phyloP scores from a whole-genome alignment of 2,329 filamentous ascomycete genomes.

The Daldinia sp. region DNA sequence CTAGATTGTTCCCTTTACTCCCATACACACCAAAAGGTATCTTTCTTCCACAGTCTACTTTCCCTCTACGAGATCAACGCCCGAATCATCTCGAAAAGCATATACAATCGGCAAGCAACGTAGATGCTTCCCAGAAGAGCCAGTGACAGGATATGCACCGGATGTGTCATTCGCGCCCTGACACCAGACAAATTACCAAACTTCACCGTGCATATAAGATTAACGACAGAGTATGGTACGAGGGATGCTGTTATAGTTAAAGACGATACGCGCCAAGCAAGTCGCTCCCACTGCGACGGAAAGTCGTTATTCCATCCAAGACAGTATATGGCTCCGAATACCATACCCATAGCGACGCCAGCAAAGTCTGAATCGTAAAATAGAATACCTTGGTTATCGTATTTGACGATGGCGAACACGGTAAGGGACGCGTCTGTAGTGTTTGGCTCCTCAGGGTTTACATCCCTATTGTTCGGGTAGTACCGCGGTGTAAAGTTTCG shows the following conservation, averaged over 20 bases:
- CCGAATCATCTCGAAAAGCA: slow-evolving; percentile 1
- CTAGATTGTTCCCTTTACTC: no score
- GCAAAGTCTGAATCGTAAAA: background rate
- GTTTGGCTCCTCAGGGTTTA: background rate
- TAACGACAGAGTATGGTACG: background rate
- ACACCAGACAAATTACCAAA: background rate
- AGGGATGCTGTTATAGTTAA: background rate
- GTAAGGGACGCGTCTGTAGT: background rate
- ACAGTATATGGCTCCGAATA: slow-evolving; percentile 1
- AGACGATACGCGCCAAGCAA: background rate
- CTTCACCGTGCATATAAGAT: background rate
- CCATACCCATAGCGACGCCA: background rate
- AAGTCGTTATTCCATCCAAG: background rate
- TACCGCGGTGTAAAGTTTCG: background rate
- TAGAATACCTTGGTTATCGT: background rate
- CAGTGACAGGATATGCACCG: background rate
- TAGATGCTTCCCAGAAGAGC: background rate
- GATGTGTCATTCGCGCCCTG: background rate
- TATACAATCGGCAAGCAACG: background rate
- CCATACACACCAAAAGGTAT: no score
- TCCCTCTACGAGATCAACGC: no score
- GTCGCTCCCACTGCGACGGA: background rate
- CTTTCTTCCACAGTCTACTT: no score
- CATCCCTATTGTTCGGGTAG: background rate
- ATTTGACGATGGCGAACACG: background rate